Percentiles rank a stretch among this genome's conserved stretches.
Evolutionary conservation across 1,284 basidiomycete species (phyloP).

Genomic region (Ustilago nuda): DNA sequence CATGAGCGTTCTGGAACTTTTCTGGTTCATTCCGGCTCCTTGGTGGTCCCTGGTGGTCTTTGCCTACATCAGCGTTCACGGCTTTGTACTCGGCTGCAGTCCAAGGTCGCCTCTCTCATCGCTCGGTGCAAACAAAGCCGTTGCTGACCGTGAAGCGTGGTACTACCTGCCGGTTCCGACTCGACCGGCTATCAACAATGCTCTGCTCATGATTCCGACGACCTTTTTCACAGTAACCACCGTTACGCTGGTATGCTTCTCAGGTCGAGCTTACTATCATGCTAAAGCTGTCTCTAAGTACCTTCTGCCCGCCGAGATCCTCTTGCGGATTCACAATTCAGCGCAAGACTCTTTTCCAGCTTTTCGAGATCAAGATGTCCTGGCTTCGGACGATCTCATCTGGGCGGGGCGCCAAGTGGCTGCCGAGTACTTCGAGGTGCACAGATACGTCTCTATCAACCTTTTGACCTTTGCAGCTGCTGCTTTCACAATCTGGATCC

Average conservation of each 20-base stretch:
- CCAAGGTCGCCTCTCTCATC: constrained; percentile 16
- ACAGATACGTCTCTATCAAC: constrained; percentile 11
- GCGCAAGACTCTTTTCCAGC: not conserved
- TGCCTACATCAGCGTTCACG: constrained; percentile 24
- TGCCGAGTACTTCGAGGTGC: constrained; percentile 2
- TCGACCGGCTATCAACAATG: constrained; percentile 3
- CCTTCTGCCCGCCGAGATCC: constrained; percentile 9
- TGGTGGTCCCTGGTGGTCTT: constrained; percentile 19
- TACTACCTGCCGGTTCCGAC: constrained; percentile 7
- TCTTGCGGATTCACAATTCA: not conserved
- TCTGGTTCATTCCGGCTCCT: constrained; percentile 33
- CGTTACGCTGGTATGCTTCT: not conserved
- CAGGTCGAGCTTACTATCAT: not conserved
- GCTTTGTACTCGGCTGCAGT: constrained; percentile 20
- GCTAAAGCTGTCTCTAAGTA: constrained; percentile 4
- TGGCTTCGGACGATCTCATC: constrained; percentile 27
- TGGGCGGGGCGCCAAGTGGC: not conserved
- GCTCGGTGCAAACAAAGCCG: not conserved
- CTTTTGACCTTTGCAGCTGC: constrained; percentile 6
- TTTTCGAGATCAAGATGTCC: not conserved
- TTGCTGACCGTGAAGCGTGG: constrained; percentile 2
- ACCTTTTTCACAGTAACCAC: constrained; percentile 2
- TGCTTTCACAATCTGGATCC: not conserved
- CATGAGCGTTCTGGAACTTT: constrained; percentile 7
- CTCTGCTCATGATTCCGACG: constrained; percentile 11